phyloP scores from a whole-genome alignment of 495 filamentous ascomycete species.

The Daldinia caldariorum region DNA sequence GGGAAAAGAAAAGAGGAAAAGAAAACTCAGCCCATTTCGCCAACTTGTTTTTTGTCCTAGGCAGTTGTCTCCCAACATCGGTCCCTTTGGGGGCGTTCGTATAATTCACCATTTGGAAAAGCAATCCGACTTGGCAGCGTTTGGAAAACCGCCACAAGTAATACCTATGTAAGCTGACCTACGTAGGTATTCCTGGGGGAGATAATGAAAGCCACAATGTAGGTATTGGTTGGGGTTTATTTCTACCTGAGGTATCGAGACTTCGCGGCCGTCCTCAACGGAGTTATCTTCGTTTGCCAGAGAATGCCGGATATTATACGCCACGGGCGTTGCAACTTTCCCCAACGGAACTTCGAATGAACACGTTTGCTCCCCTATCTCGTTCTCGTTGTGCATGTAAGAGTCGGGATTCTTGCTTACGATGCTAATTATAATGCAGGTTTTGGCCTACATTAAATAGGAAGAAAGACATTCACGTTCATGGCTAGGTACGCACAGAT shows the following conservation, averaged over 20 bases:
- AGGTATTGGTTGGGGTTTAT: not conserved
- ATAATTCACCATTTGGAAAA: not conserved
- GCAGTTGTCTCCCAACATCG: not conserved
- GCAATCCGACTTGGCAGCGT: not conserved
- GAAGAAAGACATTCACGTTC: not conserved
- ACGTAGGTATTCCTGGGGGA: not conserved
- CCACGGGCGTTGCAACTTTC: not conserved
- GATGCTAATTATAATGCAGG: not conserved
- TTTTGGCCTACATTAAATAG: not conserved
- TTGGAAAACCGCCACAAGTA: constrained; percentile 1
- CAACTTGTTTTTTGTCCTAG: not conserved
- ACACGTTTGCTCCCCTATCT: not conserved
- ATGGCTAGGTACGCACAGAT: not conserved
- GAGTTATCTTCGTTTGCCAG: not conserved
- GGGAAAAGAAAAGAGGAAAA: not conserved
- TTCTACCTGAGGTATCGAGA: not conserved
- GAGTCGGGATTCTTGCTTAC: not conserved
- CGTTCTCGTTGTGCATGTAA: not conserved
- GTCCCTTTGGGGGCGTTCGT: not conserved
- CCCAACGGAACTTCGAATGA: not conserved
- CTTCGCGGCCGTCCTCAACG: not conserved
- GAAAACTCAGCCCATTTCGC: not conserved
- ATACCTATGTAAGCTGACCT: constrained; percentile 21
- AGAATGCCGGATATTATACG: not conserved
- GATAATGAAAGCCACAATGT: not conserved